Conservation (phyloP, 768 basidiomycete genomes). For the Tulasnella sp. region DNA sequence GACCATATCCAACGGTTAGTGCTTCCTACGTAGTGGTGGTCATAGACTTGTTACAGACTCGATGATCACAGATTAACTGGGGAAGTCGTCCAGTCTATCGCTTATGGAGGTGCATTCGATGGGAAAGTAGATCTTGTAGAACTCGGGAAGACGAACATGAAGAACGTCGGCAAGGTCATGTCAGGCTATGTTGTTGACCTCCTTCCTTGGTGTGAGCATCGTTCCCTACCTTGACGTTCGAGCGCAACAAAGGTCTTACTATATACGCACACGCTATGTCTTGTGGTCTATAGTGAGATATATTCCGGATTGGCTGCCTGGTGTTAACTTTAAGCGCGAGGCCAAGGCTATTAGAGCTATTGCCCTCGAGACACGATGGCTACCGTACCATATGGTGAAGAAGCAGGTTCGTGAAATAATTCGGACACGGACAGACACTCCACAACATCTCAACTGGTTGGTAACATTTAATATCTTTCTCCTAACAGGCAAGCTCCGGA, state of each 20-base stretch:
- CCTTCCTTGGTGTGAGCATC: not conserved
- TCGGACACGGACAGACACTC: too few species aligned
- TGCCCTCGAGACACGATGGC: not conserved
- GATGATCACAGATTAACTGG: too few species aligned
- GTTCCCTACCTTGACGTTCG: not conserved
- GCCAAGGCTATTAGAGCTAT: not conserved
- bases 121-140: too few species aligned
- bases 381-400: not conserved
- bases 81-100: too few species aligned
- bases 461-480: not conserved
- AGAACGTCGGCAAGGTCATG: not conserved
- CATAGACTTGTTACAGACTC: too few species aligned
- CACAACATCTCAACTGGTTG: not conserved
- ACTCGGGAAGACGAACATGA: too few species aligned
- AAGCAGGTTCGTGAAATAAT: not conserved
- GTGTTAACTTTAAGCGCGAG: not conserved
- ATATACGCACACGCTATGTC: not conserved
- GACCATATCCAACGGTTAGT: too few species aligned
- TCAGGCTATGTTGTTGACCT: not conserved
- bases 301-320: constrained; percentile 5
- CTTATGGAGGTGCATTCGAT: too few species aligned
- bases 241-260: too few species aligned
- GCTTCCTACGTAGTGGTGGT: too few species aligned
- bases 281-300: not conserved
- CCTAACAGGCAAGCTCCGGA: not conserved